These are phyloP conservation scores for Solanum corneliomulleri DNA, from an alignment of 257 asterid species.

Conservation along the genomic window DNA sequence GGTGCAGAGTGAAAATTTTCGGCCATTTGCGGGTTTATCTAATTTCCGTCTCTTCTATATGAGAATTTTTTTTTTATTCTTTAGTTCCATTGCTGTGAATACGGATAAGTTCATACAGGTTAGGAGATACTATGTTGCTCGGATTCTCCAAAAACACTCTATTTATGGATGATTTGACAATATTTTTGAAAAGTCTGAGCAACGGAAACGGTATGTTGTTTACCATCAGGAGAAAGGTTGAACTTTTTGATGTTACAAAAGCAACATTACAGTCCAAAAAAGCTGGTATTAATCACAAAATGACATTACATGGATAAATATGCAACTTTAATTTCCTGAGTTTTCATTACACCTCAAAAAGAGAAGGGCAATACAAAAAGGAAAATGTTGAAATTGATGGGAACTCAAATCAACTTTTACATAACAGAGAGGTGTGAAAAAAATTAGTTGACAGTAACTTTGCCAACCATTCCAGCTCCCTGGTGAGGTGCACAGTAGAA, in stretches of 20 bases:
- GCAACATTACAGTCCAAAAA: not conserved
- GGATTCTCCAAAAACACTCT: not conserved
- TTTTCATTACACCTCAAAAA: not conserved
- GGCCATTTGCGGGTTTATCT: not conserved
- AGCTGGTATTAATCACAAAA: not conserved
- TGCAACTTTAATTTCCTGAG: not conserved
- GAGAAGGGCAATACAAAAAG: not conserved
- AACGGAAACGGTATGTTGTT: not conserved
- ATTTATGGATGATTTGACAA: not conserved
- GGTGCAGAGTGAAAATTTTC: not conserved
- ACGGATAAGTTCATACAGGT: not conserved
- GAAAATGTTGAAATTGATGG: not conserved
- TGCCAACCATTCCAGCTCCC: constrained; percentile 81
- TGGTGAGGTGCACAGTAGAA: constrained; percentile 85
- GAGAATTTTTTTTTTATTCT: not conserved
- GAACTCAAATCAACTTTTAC: not conserved
- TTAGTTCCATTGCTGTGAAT: not conserved
- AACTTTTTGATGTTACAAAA: not conserved
- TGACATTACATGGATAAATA: not conserved
- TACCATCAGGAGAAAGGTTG: not conserved
- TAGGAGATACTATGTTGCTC: not conserved
- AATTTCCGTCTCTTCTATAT: not conserved
- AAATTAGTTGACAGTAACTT: constrained; percentile 51
- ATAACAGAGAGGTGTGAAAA: not conserved
- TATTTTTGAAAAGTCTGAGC: not conserved